Base-by-base conservation (phyloP, 2,329 filamentous ascomycete genomes). In the Ampelomyces quisqualis region DNA sequence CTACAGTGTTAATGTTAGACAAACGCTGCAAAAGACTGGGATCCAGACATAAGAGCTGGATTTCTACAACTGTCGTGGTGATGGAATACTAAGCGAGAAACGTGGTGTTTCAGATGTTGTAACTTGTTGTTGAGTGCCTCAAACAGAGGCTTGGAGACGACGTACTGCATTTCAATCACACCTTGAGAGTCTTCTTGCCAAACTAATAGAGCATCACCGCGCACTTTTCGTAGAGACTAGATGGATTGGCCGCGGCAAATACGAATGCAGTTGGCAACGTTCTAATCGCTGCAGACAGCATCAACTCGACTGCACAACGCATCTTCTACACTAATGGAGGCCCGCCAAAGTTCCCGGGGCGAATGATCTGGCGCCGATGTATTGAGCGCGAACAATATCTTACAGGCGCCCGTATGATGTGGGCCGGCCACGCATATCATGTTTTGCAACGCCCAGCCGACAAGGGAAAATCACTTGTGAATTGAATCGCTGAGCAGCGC, bases 401-500 rank as follows among this genome's bases (percentile, higher is more conserved):
- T 8, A 73, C 71, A 0, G 69, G 69, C 14, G 68, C 67, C 6
- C 65, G 60, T 7, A 73, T 74, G 70, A 65, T 74, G 3, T 73
- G 71, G 72, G 69, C 70, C 8, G 72, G 72, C 3, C 71, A 74
- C 39, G 72, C 71, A 4, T 75, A 75, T 40, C 72, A 70, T 1
- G 73, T 75, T 27, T 67, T 66, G 8, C 58, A 65, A 14, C 62
- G 68, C 11, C 63, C 68, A 3, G 57, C 59, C 21, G 54, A 58
- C 13, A 57, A 58, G 3, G 67, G 67, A 23, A 69, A 67, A 30
- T 69, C 65, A 5, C 49, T 75, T 4, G 70, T 74, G 6, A 74
- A 75, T 38, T 75, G 72, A 72, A 74, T 74, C 31, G 72, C 71
- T 3, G 72, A 74, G 48, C 49, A 74, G 15, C 62, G 72, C 7